Conservation (phyloP, 805 yeast genomes). For the Wickerhamiella brachini region DNA sequence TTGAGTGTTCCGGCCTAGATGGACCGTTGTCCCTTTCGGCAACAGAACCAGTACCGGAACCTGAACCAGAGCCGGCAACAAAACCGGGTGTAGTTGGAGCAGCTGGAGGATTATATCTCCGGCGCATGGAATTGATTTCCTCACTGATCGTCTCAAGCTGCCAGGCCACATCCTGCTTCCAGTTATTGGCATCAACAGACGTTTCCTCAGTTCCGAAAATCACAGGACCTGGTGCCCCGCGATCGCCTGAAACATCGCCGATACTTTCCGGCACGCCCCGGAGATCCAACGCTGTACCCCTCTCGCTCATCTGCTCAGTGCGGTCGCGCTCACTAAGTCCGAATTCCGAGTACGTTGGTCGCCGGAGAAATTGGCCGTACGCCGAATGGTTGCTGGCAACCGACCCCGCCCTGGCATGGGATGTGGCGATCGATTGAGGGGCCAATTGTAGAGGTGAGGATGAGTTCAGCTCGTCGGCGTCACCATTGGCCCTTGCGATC, state of each 20-base stretch:
- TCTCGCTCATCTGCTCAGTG: constrained; percentile 6
- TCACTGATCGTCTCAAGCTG: constrained; percentile 19
- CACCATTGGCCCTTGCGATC: constrained; percentile 6
- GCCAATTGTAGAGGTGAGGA: no score
- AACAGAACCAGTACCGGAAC: no score
- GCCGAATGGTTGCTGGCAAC: constrained; percentile 12
- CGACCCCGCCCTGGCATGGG: constrained; percentile 12
- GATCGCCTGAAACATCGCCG: not conserved
- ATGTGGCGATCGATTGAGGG: not conserved
- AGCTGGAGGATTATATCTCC: constrained; percentile 3
- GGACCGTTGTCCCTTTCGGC: not conserved
- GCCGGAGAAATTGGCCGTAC: constrained; percentile 17
- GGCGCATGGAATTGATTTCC: constrained; percentile 16
- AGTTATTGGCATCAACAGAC: constrained; percentile 5
- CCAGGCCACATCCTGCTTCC: constrained; percentile 18
- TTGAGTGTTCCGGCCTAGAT: not conserved
- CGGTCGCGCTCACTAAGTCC: constrained; percentile 17
- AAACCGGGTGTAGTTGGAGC: not conserved
- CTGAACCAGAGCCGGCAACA: not conserved
- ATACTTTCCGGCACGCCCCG: not conserved
- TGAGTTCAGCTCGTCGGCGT: not conserved
- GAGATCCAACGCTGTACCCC: not conserved
- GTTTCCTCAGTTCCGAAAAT: not conserved
- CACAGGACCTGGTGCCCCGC: not conserved
- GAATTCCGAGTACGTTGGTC: constrained; percentile 17